Evolutionary conservation across 768 basidiomycete genomes (phyloP).

Genomic region (Boletus huronensis): DNA sequence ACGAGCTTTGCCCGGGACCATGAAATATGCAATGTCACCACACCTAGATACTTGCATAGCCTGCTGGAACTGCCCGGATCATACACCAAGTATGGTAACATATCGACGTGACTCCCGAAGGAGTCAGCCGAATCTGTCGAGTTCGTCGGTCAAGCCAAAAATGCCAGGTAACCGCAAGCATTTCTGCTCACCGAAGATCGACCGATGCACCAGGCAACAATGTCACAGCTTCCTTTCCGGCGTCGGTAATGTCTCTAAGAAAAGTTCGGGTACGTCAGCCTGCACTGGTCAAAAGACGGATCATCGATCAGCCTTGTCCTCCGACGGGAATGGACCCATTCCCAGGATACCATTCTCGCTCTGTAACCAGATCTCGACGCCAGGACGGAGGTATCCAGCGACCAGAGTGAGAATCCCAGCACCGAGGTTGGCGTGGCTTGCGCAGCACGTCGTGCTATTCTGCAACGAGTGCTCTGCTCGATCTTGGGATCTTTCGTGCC

Average conservation of each 20-base stretch:
- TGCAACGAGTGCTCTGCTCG: constrained; percentile 53
- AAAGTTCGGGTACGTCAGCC: constrained; percentile 36
- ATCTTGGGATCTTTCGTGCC: constrained; percentile 45
- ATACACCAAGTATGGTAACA: constrained; percentile 85
- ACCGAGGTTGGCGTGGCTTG: constrained; percentile 83
- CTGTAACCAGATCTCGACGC: constrained; percentile 77
- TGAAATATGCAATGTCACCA: constrained; percentile 94
- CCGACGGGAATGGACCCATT: constrained; percentile 80
- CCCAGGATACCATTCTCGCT: constrained; percentile 88
- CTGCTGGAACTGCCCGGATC: constrained; percentile 47
- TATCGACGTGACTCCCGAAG: constrained; percentile 92
- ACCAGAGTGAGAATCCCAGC: constrained; percentile 91
- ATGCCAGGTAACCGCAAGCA: constrained; percentile 32
- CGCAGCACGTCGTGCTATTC: constrained; percentile 80
- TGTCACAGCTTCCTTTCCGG: constrained; percentile 91
- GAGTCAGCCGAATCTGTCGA: constrained; percentile 74
- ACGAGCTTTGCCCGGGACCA: constrained; percentile 95
- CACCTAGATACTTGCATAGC: constrained; percentile 90
- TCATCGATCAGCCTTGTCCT: constrained; percentile 79
- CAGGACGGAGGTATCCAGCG: constrained; percentile 66
- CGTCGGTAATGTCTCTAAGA: constrained; percentile 80
- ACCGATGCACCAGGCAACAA: constrained; percentile 84
- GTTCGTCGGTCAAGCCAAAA: constrained; percentile 21
- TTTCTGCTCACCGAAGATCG: constrained; percentile 71
- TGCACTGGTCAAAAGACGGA: constrained; percentile 40